Evolutionary conservation across 2,329 filamentous ascomycete genomes (phyloP), one percentile per base, ranked within the genome.

Genomic region (Penicillium olsonii): DNA sequence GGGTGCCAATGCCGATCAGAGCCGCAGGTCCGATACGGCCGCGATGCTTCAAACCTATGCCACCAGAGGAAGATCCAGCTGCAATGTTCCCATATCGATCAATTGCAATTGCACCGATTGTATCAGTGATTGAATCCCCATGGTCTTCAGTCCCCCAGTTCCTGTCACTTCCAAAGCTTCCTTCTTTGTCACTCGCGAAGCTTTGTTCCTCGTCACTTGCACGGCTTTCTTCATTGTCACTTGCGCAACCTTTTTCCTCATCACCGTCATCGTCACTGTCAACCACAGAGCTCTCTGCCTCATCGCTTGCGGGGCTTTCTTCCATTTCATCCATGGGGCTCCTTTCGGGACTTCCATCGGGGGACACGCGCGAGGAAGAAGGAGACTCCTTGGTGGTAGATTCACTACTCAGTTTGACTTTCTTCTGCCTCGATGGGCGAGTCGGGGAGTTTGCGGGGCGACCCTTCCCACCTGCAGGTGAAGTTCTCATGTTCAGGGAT

Each of bases 1-100:
- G 88, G 17, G 91, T 92, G 48, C 94, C 94, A 45, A 97, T 84
- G 7, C 94, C 92, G 12, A 97, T 89, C 14, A 99, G 80, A 17
- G 94, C 94, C 27, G 94, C 95, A 26, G 94, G 94, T 0, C 94
- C 95, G 55, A 96, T 82, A 29, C 94, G 87, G 5, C 94, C 95
- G 52, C 85, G 84, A 69, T 96, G 92, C 68, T 99, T 99, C 92
- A 99, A 96, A 22, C 94, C 92, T 67, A 99, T 99, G 1, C 94
- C 94, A 5, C 94, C 94, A 14, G 95, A 99, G 2, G 94, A 99
- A 2, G 94, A 96, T 14, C 88, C 94, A 4, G 92, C 94, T 4
- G 95, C 92, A 65, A 99, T 96, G 50, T 87, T 87, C 14, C 94
- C 94, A 60, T 81, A 83, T 42, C 82, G 81, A 64, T 99, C 94